Evolutionary conservation across 1,284 basidiomycete species (phyloP).

Genomic region (Austroboletus niveus): DNA sequence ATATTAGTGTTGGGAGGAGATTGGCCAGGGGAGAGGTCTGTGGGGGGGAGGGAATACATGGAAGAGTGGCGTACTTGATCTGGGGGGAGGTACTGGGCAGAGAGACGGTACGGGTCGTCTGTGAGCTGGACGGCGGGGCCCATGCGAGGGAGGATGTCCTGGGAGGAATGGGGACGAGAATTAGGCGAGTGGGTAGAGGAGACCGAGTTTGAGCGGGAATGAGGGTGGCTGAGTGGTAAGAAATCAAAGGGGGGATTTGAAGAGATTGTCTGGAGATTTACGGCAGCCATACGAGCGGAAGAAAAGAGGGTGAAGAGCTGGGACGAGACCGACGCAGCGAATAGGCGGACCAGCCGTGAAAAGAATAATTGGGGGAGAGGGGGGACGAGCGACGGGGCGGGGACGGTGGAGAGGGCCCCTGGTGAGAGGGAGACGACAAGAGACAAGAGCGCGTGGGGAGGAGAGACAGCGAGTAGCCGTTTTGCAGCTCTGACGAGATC

Average conservation of each 20-base stretch:
- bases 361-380: constrained; percentile 5
- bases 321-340: constrained; percentile 38
- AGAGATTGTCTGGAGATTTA: constrained; percentile 71
- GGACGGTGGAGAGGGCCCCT: constrained; percentile 9
- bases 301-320: constrained; percentile 38
- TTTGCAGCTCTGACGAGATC: constrained; percentile 31
- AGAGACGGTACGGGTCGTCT: constrained; percentile 69
- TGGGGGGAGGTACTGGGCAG: constrained; percentile 46
- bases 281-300: constrained; percentile 55
- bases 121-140: constrained; percentile 46
- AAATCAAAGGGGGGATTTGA: constrained; percentile 67
- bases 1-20: constrained; percentile 71
- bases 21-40: constrained; percentile 51
- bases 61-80: constrained; percentile 49
- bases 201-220: constrained; percentile 75
- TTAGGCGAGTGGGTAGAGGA: constrained; percentile 68
- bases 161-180: constrained; percentile 74
- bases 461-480: constrained; percentile 11
- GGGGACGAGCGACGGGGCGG: constrained; percentile 3
- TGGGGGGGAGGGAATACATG: constrained; percentile 41
- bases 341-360: constrained; percentile 34
- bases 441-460: constrained; percentile 13
- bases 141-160: constrained; percentile 55
- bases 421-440: constrained; percentile 13
- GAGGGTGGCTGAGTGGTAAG: constrained; percentile 56